These are phyloP conservation scores for Rhodosporidiobolus odoratus DNA, from an alignment of 768 basidiomycete species.

Conservation along the genomic window DNA sequence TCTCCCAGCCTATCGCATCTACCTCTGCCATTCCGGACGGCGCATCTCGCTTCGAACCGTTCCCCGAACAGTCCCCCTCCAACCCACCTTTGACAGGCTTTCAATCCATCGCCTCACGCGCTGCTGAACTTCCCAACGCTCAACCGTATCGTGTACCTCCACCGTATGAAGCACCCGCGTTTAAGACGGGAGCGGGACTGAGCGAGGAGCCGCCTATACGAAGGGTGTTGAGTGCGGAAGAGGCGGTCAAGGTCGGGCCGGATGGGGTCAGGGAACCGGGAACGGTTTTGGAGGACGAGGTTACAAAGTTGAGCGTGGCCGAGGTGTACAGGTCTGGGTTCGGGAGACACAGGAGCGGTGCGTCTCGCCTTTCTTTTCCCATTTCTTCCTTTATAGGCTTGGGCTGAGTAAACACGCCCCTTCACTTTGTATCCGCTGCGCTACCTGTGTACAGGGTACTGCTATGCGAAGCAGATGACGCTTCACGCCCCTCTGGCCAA, in stretches of 20 bases:
- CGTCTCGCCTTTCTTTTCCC: not conserved
- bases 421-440: too few relatives aligned
- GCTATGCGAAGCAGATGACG: conserved; percentile 78
- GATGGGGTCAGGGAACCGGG: conserved; percentile 11
- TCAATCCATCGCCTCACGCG: conserved; percentile 15
- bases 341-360: conserved; percentile 17
- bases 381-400: too few relatives aligned
- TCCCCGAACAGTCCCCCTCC: conserved; percentile 23
- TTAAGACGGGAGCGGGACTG: conserved; percentile 14
- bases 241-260: not conserved
- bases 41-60: conserved; percentile 11
- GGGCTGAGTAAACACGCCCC: too few relatives aligned
- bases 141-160: conserved; percentile 19
- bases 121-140: conserved; percentile 20
- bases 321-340: conserved; percentile 27
- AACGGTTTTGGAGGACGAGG: conserved; percentile 22
- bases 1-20: not conserved
- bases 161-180: not conserved
- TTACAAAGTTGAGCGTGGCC: conserved; percentile 4
- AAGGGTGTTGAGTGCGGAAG: conserved; percentile 11
- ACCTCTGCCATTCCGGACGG: not conserved
- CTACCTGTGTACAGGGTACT: conserved; percentile 32
- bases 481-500: conserved; percentile 62
- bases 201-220: conserved; percentile 14
- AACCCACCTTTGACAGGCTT: conserved; percentile 25